Evolutionary conservation across 2,329 filamentous ascomycete species (phyloP), one percentile per base, ranked within the genome.

Genomic region (Plenodomus lindquistii): DNA sequence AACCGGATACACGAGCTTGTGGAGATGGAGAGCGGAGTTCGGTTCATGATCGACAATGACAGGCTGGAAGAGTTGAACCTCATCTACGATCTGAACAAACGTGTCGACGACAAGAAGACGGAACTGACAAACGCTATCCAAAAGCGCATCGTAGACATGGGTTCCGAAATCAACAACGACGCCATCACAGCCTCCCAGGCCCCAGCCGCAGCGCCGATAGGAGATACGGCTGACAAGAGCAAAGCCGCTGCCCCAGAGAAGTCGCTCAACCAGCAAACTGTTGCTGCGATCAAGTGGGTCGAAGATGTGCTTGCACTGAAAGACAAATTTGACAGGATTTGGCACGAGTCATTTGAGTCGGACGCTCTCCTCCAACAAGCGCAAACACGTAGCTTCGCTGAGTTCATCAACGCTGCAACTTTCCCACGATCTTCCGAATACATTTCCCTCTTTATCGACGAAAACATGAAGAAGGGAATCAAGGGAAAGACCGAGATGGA

Each of bases 381-480:
- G 0, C 79, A 97, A 20, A 92, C 90, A 1, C 87, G 87, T 65
- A 96, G 91, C 66, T 96, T 97, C 62, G 82, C 89, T 1, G 88
- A 95, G 15, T 96, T 97, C 63, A 96, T 99, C 79, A 97, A 97
- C 69, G 75, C 85, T 0, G 37, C 62, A 1, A 55, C 61, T n/a
- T 97, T 96, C 66, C 73, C 78, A 13, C 85, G 92, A 54, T 88
- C 88, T 60, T 90, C 93, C 1, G 94, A 99, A 67, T 96, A 91
- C 67, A 87, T 97, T 5, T 99, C 94, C 0, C 81, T 99, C 0
- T 99, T 96, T 73, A 96, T 99, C 49, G 94, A 99, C 63, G 93
- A 97, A 63, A 96, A 92, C 65, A 83, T 99, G 64, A 96, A 96
- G 76, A 89, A 93, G 61, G 92, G 92, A 3, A 89, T 96, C 70